phyloP scores from a whole-genome alignment of 1,284 basidiomycete species.

The Waitea zeae region DNA sequence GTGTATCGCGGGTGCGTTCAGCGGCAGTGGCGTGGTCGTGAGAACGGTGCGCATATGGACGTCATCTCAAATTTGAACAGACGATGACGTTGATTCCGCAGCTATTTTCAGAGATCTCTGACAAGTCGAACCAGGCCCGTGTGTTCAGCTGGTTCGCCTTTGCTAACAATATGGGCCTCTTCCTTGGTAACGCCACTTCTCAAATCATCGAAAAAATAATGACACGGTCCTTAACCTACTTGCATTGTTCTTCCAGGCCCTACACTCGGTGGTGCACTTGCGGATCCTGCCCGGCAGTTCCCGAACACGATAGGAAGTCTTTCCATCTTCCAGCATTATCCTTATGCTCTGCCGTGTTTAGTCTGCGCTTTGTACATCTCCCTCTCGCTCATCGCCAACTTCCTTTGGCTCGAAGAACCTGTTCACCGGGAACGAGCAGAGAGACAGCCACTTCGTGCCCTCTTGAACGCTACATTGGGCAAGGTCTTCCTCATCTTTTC shows the following conservation, averaged over 20 bases:
- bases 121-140: background rate
- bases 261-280: background rate
- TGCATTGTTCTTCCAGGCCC: background rate
- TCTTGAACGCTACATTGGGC: background rate
- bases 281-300: background rate
- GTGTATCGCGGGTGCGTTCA: background rate
- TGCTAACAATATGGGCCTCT: background rate
- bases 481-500: background rate
- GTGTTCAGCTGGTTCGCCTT: slow-evolving; percentile 1
- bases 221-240: background rate
- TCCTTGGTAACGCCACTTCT: background rate
- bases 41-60: background rate
- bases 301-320: background rate
- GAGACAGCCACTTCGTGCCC: background rate
- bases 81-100: background rate
- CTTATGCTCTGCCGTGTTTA: background rate
- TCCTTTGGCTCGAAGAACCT: background rate
- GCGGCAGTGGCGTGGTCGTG: background rate
- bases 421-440: background rate
- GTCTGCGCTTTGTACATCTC: background rate
- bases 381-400: background rate
- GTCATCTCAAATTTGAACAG: background rate
- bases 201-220: background rate
- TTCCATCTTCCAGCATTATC: background rate
- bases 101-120: background rate